These are phyloP conservation scores for Cercospora citrullina DNA, from an alignment of 2,329 filamentous ascomycete genomes.

Conservation along the genomic window DNA sequence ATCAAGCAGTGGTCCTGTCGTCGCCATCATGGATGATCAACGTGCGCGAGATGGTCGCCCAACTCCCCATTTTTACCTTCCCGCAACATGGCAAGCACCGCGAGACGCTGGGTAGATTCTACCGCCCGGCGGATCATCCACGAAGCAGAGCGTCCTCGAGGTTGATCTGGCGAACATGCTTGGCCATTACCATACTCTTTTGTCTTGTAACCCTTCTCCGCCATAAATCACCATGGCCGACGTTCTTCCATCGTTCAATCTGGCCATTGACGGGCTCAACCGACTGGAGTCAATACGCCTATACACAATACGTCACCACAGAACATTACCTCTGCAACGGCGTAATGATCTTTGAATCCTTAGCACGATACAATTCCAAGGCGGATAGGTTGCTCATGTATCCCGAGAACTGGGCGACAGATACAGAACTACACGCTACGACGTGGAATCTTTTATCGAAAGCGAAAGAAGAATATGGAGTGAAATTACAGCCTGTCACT, in stretches of 20 bases:
- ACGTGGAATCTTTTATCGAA: slow-evolving; percentile 47
- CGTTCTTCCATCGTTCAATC: background rate
- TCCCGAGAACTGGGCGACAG: slow-evolving; percentile 39
- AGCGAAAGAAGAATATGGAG: slow-evolving; percentile 52
- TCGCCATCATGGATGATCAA: background rate
- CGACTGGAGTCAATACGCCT: slow-evolving; percentile 40
- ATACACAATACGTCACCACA: slow-evolving; percentile 47
- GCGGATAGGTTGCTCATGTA: slow-evolving; percentile 49
- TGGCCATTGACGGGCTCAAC: background rate
- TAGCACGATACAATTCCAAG: slow-evolving; percentile 43
- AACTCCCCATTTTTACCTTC: background rate
- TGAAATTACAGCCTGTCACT: slow-evolving; percentile 49
- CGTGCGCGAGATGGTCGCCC: background rate
- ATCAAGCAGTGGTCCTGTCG: background rate
- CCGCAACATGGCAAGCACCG: background rate
- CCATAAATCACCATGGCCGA: background rate
- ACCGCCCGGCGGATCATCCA: background rate
- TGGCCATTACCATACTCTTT: background rate
- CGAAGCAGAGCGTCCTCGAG: background rate
- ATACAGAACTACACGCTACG: background rate
- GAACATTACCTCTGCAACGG: slow-evolving; percentile 47
- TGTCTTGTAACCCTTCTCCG: background rate
- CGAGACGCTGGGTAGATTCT: background rate
- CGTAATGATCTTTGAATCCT: slow-evolving; percentile 46
- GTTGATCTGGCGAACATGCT: background rate